Evolutionary conservation across 345 rosid genomes (phyloP).

Genomic region (Gossypium mustelinum): DNA sequence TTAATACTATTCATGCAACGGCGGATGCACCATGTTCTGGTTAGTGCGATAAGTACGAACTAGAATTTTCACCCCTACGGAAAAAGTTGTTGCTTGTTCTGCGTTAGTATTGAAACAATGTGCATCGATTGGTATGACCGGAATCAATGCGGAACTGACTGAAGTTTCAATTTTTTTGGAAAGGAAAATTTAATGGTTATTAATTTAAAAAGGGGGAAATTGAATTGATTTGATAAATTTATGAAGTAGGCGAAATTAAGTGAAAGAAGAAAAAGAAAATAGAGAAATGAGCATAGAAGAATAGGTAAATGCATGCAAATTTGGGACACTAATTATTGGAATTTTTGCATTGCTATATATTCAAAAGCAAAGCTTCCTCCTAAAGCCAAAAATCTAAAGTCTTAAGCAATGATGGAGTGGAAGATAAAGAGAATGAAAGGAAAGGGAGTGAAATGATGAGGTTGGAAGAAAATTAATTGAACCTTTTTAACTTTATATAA

Average conservation of each 20-base stretch:
- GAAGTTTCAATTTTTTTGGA: no score
- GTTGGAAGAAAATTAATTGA: neutral
- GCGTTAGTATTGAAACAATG: no score
- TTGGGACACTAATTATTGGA: neutral
- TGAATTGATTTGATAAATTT: no score
- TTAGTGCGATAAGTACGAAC: no score
- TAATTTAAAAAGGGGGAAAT: no score
- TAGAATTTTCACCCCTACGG: no score
- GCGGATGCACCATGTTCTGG: fast-evolving
- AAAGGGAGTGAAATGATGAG: slow-evolving; percentile 1
- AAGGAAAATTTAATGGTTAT: no score
- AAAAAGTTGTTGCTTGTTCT: no score
- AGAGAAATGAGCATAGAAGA: neutral
- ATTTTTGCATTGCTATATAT: neutral
- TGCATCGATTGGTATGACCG: fast-evolving
- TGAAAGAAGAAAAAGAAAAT: neutral
- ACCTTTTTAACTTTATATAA: neutral
- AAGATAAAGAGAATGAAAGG: neutral
- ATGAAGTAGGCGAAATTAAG: neutral
- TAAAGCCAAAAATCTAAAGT: neutral
- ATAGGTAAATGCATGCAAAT: neutral
- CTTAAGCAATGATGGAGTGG: neutral
- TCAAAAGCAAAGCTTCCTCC: neutral
- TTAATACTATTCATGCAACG: no score
- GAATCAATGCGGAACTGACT: no score